Percentiles rank a stretch among this genome's conserved stretches.
Conservation (phyloP, 2,329 filamentous ascomycete species). For the Aureobasidium melanogenum region DNA sequence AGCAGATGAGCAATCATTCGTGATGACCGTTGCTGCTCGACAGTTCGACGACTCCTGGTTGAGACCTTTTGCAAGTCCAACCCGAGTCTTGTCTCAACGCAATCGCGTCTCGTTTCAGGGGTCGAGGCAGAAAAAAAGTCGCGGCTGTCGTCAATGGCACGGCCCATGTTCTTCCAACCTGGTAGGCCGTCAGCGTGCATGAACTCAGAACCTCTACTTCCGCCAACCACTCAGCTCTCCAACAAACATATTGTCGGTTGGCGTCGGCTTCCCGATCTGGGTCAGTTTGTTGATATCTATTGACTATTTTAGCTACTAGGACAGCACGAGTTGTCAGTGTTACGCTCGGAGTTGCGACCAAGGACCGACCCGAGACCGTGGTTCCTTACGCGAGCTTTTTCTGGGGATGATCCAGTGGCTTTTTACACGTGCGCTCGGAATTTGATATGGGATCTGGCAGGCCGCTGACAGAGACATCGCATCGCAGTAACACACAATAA, state of each 20-base stretch:
- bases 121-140: slow-evolving; percentile 3
- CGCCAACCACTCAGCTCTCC: background rate
- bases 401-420: slow-evolving; percentile 5
- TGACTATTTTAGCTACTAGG: background rate
- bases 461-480: background rate
- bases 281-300: background rate
- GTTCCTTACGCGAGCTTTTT: slow-evolving; percentile 3
- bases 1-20: background rate
- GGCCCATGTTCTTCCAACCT: background rate
- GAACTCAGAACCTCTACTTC: background rate
- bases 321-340: background rate
- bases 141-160: slow-evolving; percentile 3
- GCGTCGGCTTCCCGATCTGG: background rate
- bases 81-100: background rate
- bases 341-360: background rate
- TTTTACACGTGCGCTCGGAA: background rate
- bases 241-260: background rate
- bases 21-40: background rate
- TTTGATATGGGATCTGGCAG: background rate
- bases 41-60: background rate
- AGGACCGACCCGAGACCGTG: background rate
- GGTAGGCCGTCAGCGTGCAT: slow-evolving; percentile 8
- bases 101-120: slow-evolving; percentile 5
- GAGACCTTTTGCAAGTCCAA: background rate
- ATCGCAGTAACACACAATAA: background rate